phyloP scores from a whole-genome alignment of 192 early-diverging fungal genomes.

The Entomortierella beljakovae region DNA sequence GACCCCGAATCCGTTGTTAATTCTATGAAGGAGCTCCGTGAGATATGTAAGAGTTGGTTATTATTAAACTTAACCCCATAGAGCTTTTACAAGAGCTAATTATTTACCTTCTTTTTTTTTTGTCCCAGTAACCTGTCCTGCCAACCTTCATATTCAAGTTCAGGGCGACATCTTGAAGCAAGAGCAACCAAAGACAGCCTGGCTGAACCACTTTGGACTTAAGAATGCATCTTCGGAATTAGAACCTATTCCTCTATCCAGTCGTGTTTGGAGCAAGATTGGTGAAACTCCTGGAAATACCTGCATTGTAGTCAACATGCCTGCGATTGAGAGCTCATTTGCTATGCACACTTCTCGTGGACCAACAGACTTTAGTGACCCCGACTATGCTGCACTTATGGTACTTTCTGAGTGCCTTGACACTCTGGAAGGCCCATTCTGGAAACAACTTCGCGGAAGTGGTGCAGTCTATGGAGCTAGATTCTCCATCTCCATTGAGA shows the following conservation, averaged over 20 bases:
- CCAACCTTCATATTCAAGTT: conserved; percentile 66
- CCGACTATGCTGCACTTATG: conserved; percentile 65
- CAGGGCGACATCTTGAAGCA: conserved; percentile 65
- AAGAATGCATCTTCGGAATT: conserved; percentile 21
- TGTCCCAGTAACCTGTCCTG: conserved; percentile 55
- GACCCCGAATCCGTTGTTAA: conserved; percentile 57
- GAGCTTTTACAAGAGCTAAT: background rate
- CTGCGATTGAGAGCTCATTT: conserved; percentile 68
- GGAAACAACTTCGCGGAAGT: conserved; percentile 71
- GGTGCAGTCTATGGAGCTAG: conserved; percentile 66
- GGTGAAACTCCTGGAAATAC: conserved; percentile 54
- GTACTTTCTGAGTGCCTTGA: conserved; percentile 66
- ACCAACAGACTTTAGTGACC: conserved; percentile 57
- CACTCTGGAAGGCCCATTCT: conserved; percentile 69
- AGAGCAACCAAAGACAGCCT: conserved; percentile 55
- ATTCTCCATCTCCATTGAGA: conserved; percentile 58
- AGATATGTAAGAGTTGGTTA: conserved; percentile 59
- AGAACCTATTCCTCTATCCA: conserved; percentile 53
- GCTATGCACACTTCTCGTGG: conserved; percentile 62
- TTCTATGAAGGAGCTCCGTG: conserved; percentile 60
- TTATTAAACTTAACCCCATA: too few species aligned
- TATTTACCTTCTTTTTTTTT: background rate
- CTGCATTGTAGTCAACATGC: conserved; percentile 61
- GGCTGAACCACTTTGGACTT: conserved; percentile 47
- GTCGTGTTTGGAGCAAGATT: conserved; percentile 54